phyloP scores from a whole-genome alignment of 2,329 filamentous ascomycete species.

The Paraphaeosphaeria minitans region DNA sequence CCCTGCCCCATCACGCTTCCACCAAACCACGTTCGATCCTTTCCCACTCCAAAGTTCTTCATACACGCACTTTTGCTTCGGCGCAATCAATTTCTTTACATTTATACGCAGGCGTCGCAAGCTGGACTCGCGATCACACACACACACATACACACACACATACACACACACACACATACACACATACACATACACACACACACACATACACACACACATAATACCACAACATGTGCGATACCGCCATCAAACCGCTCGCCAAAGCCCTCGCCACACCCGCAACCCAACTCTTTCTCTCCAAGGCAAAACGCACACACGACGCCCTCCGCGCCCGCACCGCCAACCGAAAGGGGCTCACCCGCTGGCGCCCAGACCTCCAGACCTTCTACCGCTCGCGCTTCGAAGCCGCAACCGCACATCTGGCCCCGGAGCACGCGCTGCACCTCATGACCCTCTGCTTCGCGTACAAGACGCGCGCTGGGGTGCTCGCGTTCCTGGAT shows the following conservation, averaged over 20 bases:
- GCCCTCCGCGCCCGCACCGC: not conserved
- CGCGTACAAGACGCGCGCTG: slow-evolving; percentile 18
- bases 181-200: too few relatives aligned
- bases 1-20: not conserved
- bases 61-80: not conserved
- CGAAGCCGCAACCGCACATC: slow-evolving; percentile 5
- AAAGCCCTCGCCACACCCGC: slow-evolving; percentile 13
- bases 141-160: too few relatives aligned
- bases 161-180: too few relatives aligned
- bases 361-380: slow-evolving; percentile 6
- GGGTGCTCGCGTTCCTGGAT: slow-evolving; percentile 13
- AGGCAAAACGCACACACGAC: slow-evolving; percentile 19
- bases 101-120: not conserved
- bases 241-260: not conserved
- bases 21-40: not conserved
- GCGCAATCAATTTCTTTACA: not conserved
- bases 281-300: slow-evolving; percentile 10
- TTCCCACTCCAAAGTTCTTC: not conserved
- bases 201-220: too few relatives aligned
- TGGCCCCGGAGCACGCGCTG: not conserved
- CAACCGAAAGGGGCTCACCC: not conserved
- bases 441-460: slow-evolving; percentile 16
- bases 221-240: not conserved
- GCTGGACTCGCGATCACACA: not conserved
- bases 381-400: slow-evolving; percentile 13